These are phyloP conservation scores for Claviceps maximensis DNA, from an alignment of 2,329 filamentous ascomycete genomes.

Conservation along the genomic window DNA sequence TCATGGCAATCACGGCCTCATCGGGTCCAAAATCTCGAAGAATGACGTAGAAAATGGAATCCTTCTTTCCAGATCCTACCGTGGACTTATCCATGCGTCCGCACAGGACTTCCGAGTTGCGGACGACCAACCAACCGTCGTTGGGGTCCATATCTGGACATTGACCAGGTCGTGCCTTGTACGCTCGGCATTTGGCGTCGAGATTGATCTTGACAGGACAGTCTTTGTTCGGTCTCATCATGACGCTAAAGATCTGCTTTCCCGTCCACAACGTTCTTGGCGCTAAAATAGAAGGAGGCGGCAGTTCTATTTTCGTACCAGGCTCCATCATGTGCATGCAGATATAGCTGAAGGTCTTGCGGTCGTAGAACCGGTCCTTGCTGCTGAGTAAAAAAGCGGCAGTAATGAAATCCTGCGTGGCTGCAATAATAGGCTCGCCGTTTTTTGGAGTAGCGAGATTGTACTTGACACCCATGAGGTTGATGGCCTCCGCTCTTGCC, in stretches of 20 bases:
- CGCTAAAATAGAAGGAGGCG: constrained; percentile 74
- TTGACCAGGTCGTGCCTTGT: constrained; percentile 29
- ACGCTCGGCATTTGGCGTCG: constrained; percentile 60
- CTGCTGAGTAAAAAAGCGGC: constrained; percentile 81
- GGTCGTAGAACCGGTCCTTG: constrained; percentile 87
- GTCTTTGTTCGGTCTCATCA: constrained; percentile 80
- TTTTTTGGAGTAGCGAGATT: constrained; percentile 95
- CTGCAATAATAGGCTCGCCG: constrained; percentile 92
- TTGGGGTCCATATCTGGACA: constrained; percentile 66
- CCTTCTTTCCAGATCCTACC: constrained; percentile 94
- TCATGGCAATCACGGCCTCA: constrained; percentile 83
- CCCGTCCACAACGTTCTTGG: constrained; percentile 87
- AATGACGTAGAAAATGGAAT: constrained; percentile 94
- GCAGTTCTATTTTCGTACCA: constrained; percentile 65
- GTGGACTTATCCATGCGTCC: constrained; percentile 96
- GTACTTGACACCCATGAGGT: constrained; percentile 95
- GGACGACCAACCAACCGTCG: constrained; percentile 82
- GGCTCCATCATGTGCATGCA: constrained; percentile 90
- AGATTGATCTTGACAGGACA: constrained; percentile 78
- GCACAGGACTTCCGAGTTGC: constrained; percentile 96
- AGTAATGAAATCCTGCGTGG: constrained; percentile 99
- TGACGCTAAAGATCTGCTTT: constrained; percentile 87
- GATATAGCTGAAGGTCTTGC: constrained; percentile 76
- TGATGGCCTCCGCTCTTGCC: constrained; percentile 85
- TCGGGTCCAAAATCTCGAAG: constrained; percentile 89